Evolutionary conservation across 2,329 filamentous ascomycete species (phyloP).

Genomic region (Aspergillus quadrilineatus): DNA sequence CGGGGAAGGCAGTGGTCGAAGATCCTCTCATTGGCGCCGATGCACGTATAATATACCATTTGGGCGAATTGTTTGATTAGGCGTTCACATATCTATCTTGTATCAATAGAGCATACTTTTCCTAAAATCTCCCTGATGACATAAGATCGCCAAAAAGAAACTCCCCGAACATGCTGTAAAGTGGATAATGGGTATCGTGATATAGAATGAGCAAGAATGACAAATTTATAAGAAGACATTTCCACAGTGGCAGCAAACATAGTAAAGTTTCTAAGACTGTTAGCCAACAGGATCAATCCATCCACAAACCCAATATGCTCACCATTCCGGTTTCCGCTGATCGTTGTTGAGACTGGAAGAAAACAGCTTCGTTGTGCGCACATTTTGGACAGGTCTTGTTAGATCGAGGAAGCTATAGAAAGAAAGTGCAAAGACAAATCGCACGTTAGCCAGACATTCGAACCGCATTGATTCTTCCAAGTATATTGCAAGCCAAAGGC

Average conservation of each 20-base stretch:
- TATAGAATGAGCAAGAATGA: constrained; percentile 7
- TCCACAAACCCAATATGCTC: constrained; percentile 39
- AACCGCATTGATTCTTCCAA: constrained; percentile 12
- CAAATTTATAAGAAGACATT: constrained; percentile 64
- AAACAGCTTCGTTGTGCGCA: constrained; percentile 85
- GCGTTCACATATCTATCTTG: constrained; percentile 24
- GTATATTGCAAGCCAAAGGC: constrained; percentile 17
- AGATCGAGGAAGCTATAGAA: constrained; percentile 77
- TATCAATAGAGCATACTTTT: constrained; percentile 31
- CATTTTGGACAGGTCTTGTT: constrained; percentile 84
- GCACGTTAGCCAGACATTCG: constrained; percentile 33
- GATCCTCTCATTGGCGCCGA: constrained; percentile 90
- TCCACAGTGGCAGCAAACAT: constrained; percentile 91
- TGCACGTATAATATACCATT: constrained; percentile 61
- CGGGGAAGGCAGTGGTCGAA: constrained; percentile 96
- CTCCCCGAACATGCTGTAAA: constrained; percentile 23
- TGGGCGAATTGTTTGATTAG: constrained; percentile 27
- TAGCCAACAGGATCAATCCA: constrained; percentile 13
- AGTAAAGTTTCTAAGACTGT: constrained; percentile 74
- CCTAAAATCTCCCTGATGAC: constrained; percentile 2
- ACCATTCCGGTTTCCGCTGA: constrained; percentile 98
- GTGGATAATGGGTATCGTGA: constrained; percentile 19
- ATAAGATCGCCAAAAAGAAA: constrained; percentile 19
- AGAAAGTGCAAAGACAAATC: constrained; percentile 8
- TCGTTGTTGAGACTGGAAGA: constrained; percentile 98